A percentile compares a stretch with the other conserved stretches of the same genome.
These are phyloP conservation scores for Zea luxurians DNA, from an alignment of 176 grass and related monocot genomes.

Conservation along the genomic window DNA sequence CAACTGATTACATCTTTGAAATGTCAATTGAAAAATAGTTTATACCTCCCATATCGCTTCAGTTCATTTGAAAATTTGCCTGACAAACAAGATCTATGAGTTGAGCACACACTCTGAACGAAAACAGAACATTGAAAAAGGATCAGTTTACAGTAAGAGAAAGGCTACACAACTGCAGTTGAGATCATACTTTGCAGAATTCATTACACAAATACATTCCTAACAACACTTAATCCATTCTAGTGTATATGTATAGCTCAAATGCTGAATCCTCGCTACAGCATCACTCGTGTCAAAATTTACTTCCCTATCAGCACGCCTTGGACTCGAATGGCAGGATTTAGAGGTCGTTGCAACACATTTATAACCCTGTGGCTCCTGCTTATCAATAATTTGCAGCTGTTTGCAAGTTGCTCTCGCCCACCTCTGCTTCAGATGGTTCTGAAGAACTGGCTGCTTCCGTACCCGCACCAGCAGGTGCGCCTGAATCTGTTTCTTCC, in stretches of 20 bases:
- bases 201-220: slow-evolving; percentile 9
- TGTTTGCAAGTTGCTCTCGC: slow-evolving; percentile 49
- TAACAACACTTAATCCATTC: slow-evolving; percentile 28
- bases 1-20: background rate
- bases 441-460: slow-evolving; percentile 23
- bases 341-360: background rate
- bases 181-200: slow-evolving; percentile 23
- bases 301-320: slow-evolving; percentile 6
- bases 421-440: slow-evolving; percentile 22
- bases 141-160: background rate
- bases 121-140: background rate
- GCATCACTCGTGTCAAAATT: slow-evolving; percentile 37
- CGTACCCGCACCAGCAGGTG: slow-evolving; percentile 1
- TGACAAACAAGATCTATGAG: background rate
- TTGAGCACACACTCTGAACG: background rate
- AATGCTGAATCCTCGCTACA: slow-evolving; percentile 20
- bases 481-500: slow-evolving; percentile 36
- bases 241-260: slow-evolving; percentile 32
- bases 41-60: background rate
- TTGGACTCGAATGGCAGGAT: slow-evolving; percentile 7
- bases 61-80: slow-evolving; percentile 3
- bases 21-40: background rate
- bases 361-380: background rate
- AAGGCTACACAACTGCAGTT: background rate
- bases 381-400: background rate